Evolutionary conservation across 345 rosid species (phyloP), one percentile per base, ranked within the genome.

Genomic region (Salix caprea): DNA sequence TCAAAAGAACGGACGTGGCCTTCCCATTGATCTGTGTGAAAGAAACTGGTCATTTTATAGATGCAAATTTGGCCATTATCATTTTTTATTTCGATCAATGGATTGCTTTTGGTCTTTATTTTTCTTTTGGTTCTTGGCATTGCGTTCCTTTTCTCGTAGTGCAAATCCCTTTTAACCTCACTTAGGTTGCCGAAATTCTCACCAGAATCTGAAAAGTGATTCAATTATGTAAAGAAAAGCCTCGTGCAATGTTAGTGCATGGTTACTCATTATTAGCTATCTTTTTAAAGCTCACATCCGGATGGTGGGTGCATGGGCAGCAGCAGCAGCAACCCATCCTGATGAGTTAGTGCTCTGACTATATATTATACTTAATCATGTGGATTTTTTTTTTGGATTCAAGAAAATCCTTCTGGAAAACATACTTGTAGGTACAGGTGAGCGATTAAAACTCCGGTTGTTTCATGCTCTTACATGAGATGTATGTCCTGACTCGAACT

Each of bases 81-180:
- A 15, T 7, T n/a, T 24, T 10, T 44, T 52, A 67, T 52, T 6
- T 19, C 42, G 32, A 50, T 7, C 32, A 26, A 42, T 44, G 32
- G 30, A 16, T 3, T 67, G 70, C 44, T 67, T 36, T 67, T 34
- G 12, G 60, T 19, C 42, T 67, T 36, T 12, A 0, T 19, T 26
- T 58, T 23, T 73, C 26, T 73, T 39, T 58, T 37, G 66, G 50
- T 56, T 42, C n/a, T 34, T 12, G 37, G 67, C 50, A 30, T 34
- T 58, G 40, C 23, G 44, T 13, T 18, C 21, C 42, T 36, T 37
- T 67, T 15, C 14, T 67, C 70, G 37, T 19, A 13, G 26, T 40
- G 24, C 70, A 67, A 67, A 8, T 6, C 37, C 68, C 42, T 37
- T 73, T 73, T 62, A 60, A 24, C 54, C 23, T 72, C 36, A 58